These are phyloP conservation scores for Penicillium sp. DNA, from an alignment of 2,329 filamentous ascomycete genomes.

Conservation along the genomic window DNA sequence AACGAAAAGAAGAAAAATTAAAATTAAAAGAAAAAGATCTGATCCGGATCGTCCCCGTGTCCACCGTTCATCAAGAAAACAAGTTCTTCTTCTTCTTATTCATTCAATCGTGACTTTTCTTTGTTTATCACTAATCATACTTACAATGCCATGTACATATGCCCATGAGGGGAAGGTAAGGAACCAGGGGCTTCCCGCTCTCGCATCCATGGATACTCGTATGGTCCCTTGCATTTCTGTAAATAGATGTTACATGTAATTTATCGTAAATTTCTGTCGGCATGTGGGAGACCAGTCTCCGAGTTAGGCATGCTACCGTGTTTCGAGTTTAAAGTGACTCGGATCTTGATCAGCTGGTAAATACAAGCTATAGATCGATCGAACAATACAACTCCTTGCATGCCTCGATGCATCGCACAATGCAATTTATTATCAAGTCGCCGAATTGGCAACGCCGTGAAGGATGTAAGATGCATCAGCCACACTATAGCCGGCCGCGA, in stretches of 20 bases:
- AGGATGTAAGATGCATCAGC: not conserved
- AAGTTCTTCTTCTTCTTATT: not conserved
- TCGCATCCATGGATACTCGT: slow-evolving; percentile 6
- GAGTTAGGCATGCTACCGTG: not conserved
- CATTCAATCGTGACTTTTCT: not conserved
- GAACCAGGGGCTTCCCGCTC: slow-evolving; percentile 8
- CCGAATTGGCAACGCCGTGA: not conserved
- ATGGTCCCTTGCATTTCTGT: not conserved
- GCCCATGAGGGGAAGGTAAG: slow-evolving; percentile 7
- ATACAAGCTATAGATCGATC: not conserved
- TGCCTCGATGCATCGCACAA: not conserved
- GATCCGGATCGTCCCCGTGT: slow-evolving; percentile 21
- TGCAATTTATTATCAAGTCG: not conserved
- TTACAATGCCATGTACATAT: not conserved
- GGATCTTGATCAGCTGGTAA: not conserved
- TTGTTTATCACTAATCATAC: not conserved
- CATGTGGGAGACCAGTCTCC: slow-evolving; percentile 14
- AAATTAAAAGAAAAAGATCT: slow-evolving; percentile 13
- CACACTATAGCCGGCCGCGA: not conserved
- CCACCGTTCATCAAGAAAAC: slow-evolving; percentile 18
- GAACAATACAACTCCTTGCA: not conserved
- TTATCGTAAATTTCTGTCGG: slow-evolving; percentile 4
- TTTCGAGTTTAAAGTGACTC: not conserved
- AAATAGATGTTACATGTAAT: not conserved
- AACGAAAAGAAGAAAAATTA: slow-evolving; percentile 1